phyloP scores from a whole-genome alignment of 1,284 basidiomycete species.

The Gomphus bonarii region DNA sequence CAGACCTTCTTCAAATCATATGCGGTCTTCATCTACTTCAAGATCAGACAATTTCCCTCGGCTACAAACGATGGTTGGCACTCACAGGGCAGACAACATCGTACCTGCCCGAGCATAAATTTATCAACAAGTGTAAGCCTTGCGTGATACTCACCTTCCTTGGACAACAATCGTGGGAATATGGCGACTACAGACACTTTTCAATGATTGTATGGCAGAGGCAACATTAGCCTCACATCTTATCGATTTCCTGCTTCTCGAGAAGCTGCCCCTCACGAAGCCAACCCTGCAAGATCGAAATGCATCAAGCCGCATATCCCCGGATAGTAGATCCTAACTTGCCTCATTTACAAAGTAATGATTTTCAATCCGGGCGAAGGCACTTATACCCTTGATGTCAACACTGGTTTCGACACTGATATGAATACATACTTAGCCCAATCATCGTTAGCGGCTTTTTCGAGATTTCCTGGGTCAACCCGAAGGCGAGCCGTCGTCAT shows the following conservation, averaged over 20 bases:
- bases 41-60: background rate
- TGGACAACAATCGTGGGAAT: conserved; percentile 82
- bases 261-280: conserved; percentile 86
- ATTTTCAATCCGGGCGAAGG: conserved; percentile 86
- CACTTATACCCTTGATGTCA: conserved; percentile 31
- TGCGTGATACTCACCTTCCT: conserved; percentile 37
- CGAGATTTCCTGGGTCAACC: conserved; percentile 60
- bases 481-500: conserved; percentile 73
- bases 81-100: conserved; percentile 71
- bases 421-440: conserved; percentile 57
- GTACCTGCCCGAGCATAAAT: conserved; percentile 26
- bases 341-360: conserved; percentile 84
- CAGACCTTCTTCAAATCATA: conserved; percentile 73
- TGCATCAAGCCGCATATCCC: background rate
- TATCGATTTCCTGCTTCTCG: conserved; percentile 76
- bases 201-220: conserved; percentile 10
- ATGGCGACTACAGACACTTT: conserved; percentile 47
- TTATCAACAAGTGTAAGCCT: background rate
- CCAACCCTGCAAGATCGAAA: conserved; percentile 49
- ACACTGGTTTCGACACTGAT: background rate
- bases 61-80: conserved; percentile 2
- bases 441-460: conserved; percentile 60
- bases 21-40: conserved; percentile 60
- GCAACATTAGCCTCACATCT: conserved; percentile 50
- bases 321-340: conserved; percentile 14